These are phyloP conservation scores for Cyclotella atomus DNA, from an alignment of 108 stramenopile species.

Conservation along the genomic window DNA sequence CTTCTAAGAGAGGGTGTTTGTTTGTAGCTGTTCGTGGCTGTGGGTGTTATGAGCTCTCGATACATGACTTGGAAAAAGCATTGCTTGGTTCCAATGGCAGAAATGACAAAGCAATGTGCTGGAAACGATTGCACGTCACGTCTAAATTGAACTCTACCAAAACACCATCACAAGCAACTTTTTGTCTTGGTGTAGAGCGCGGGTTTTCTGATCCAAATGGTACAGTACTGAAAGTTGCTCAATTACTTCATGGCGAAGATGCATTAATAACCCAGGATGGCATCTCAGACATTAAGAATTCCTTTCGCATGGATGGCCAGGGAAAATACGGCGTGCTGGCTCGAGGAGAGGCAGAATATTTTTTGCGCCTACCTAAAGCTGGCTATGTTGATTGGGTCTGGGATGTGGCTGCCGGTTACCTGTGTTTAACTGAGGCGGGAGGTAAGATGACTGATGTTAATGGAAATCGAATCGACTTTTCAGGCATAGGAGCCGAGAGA, in stretches of 20 bases:
- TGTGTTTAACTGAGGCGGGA: conserved; percentile 79
- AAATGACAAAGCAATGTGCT: not conserved
- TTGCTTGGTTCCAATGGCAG: not conserved
- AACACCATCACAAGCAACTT: conserved; percentile 38
- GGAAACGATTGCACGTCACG: conserved; percentile 47
- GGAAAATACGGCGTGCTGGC: conserved; percentile 85
- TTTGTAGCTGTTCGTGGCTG: conserved; percentile 76
- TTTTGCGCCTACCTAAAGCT: conserved; percentile 63
- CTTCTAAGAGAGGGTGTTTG: conserved; percentile 61
- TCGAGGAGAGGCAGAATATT: conserved; percentile 69
- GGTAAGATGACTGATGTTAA: conserved; percentile 76
- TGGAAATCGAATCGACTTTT: conserved; percentile 74
- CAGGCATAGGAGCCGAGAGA: conserved; percentile 44
- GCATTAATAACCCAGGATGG: conserved; percentile 46
- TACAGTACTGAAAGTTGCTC: conserved; percentile 50
- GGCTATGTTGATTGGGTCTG: conserved; percentile 87
- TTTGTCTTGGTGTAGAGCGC: conserved; percentile 72
- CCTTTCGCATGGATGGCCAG: conserved; percentile 74
- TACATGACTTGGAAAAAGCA: conserved; percentile 22
- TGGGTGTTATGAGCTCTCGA: conserved; percentile 74
- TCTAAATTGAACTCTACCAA: conserved; percentile 38
- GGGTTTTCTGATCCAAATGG: conserved; percentile 62
- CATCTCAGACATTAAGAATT: conserved; percentile 47
- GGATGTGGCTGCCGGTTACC: conserved; percentile 83
- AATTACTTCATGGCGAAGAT: conserved; percentile 52